Conservation (phyloP, 306 rosid species). For the Begonia loranthoides region DNA sequence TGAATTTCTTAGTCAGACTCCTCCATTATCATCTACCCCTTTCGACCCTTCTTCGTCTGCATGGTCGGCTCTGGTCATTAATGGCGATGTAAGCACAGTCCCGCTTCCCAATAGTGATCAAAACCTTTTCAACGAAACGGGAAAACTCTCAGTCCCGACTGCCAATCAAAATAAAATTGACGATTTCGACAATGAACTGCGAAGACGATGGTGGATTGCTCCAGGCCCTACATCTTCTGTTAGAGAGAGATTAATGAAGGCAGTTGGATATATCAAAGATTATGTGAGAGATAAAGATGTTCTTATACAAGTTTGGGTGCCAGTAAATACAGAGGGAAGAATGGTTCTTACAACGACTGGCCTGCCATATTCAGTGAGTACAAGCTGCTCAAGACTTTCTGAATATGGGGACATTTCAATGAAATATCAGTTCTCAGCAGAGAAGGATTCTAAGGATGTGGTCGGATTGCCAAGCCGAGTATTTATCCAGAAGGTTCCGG, state of each 20-base stretch:
- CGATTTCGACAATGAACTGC: conserved; percentile 18
- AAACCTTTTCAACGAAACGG: conserved; percentile 7
- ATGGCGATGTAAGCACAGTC: conserved; percentile 9
- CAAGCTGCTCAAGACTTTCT: conserved; percentile 41
- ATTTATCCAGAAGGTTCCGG: conserved; percentile 63
- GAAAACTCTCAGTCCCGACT: conserved; percentile 12
- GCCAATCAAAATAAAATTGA: conserved; percentile 19
- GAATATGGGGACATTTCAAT: conserved; percentile 53
- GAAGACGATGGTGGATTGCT: conserved; percentile 52
- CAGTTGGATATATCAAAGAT: conserved; percentile 43
- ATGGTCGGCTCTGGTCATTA: conserved; percentile 41
- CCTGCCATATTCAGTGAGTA: conserved; percentile 43
- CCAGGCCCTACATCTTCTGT: conserved; percentile 31
- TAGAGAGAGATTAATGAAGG: conserved; percentile 46
- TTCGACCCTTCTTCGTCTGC: conserved; percentile 35
- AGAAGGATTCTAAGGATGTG: conserved; percentile 34
- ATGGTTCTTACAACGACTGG: conserved; percentile 46
- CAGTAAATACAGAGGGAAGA: conserved; percentile 47
- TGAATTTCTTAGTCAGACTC: conserved; percentile 38
- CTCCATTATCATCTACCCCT: conserved; percentile 32
- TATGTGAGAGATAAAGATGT: conserved; percentile 48
- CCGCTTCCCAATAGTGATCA: conserved; percentile 20
- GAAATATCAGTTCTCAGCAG: conserved; percentile 45
- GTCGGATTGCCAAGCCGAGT: conserved; percentile 83
- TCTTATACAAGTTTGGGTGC: conserved; percentile 85